phyloP scores from a whole-genome alignment of 306 rosid genomes.

The Abrus pulchellus region DNA sequence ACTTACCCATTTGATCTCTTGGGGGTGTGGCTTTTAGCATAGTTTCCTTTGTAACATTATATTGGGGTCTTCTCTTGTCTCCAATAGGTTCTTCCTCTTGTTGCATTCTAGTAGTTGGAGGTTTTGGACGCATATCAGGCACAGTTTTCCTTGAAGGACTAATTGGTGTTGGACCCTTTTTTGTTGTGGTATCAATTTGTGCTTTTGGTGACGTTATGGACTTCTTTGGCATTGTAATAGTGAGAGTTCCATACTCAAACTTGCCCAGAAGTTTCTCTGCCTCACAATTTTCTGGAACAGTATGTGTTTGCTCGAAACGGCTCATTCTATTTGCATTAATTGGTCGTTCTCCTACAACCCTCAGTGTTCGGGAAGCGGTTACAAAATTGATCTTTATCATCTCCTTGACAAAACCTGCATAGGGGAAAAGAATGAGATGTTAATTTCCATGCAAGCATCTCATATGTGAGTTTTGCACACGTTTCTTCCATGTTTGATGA shows the following conservation, averaged over 20 bases:
- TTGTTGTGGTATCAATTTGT: constrained; percentile 31
- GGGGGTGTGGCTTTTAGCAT: not conserved
- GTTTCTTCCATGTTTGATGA: not conserved
- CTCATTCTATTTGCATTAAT: constrained; percentile 48
- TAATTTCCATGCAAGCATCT: not conserved
- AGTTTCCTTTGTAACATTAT: constrained; percentile 33
- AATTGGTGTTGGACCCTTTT: not conserved
- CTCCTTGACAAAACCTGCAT: constrained; percentile 64
- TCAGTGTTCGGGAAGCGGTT: not conserved
- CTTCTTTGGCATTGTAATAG: constrained; percentile 65
- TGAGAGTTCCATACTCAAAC: constrained; percentile 53
- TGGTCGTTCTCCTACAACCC: constrained; percentile 57
- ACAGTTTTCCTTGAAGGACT: constrained; percentile 28
- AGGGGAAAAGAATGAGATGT: not conserved
- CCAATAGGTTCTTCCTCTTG: constrained; percentile 8
- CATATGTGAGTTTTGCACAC: not conserved
- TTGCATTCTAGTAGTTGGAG: constrained; percentile 17
- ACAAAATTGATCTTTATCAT: constrained; percentile 48
- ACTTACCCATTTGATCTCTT: not conserved
- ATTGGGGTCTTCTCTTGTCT: constrained; percentile 34
- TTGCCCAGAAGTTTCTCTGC: constrained; percentile 48
- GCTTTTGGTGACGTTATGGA: constrained; percentile 20
- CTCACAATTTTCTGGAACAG: constrained; percentile 51
- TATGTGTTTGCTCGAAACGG: constrained; percentile 54
- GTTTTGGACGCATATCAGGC: constrained; percentile 39